These are phyloP conservation scores for Alternaria sp. DNA, from an alignment of 2,329 filamentous ascomycete species.

Conservation along the genomic window DNA sequence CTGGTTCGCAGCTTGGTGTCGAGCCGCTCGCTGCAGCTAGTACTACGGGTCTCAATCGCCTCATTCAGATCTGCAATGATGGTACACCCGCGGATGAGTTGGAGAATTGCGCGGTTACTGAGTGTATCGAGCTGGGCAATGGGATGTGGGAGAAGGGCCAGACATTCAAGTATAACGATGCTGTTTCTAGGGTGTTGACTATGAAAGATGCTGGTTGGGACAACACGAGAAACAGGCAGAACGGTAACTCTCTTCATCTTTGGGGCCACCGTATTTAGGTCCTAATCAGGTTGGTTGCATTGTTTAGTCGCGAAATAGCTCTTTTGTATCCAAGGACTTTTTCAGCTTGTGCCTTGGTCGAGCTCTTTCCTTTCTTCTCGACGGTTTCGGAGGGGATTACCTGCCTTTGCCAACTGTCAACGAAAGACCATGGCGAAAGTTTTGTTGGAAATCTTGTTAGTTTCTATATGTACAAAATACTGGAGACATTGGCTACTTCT, in stretches of 20 bases:
- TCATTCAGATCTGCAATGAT: conserved; percentile 44
- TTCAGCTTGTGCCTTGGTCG: not conserved
- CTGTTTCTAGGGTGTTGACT: conserved; percentile 43
- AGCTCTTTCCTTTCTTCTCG: not conserved
- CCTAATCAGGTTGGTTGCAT: not conserved
- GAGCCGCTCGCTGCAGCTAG: conserved; percentile 38
- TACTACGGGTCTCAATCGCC: conserved; percentile 39
- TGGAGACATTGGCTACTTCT: not conserved
- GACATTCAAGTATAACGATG: conserved; percentile 46
- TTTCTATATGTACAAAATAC: not conserved
- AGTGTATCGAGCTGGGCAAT: conserved; percentile 48
- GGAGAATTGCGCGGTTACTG: conserved; percentile 42
- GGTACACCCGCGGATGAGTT: conserved; percentile 29
- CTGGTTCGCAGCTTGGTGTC: conserved; percentile 35
- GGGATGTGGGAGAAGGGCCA: conserved; percentile 49
- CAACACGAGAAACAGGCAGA: conserved; percentile 41
- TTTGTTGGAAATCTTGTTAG: not conserved
- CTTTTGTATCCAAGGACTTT: not conserved
- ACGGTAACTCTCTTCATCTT: conserved; percentile 41
- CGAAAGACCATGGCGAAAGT: not conserved
- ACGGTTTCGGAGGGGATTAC: not conserved
- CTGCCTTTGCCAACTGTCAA: not conserved
- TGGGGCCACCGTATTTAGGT: conserved; percentile 40
- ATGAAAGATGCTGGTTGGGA: conserved; percentile 46
- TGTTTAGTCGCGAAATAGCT: not conserved